Base-by-base conservation (phyloP, 495 filamentous ascomycete species). In the Astrocystis sublimbata region DNA sequence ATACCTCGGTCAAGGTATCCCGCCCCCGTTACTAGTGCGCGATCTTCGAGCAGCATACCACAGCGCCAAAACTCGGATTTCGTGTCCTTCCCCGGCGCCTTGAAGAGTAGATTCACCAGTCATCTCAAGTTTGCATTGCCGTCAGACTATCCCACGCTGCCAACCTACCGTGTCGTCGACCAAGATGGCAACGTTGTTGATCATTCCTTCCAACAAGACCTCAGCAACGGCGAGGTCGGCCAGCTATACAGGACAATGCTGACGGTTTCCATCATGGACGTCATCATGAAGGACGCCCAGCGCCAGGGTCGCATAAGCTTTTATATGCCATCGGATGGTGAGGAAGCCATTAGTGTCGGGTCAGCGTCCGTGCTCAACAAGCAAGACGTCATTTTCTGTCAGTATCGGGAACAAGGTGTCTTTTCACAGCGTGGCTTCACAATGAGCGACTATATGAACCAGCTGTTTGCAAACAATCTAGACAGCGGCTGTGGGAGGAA, bases 311-410 rank as follows among this genome's bases (percentile, higher is more conserved):
- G 92, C 8, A 71, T 99, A 50, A 92, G 87, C 72, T 99, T 99
- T 76, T 99, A 98, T 69, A 97, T 99, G 92, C 92, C 97, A 55
- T 93, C 90, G 21, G 92, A 92, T 2, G 94, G 94, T 46, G 94
- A 99, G 79, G 94, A 98, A 81, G 94, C 93, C 36, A 92, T 96
- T 23, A 88, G 90, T 28, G 87, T 98, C 12, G 94, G 89, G 7
- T 93, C 89, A 0, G 90, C 93, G 2, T 89, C 90, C 24, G 91
- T 92, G 7, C 76, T 99, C 28, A 79, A 81, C 21, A 87, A 84
- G n/a, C 83, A 90, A 60, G 96, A 99, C 67, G 90, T 96, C 15
- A 81, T 97, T 26, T 99, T 97, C 66, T 90, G 89, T 49, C 94
- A 99, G 70, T 99, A 99, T 69, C 88, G 94, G 59, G 94, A 99